These are phyloP conservation scores for Colletotrichum scovillei DNA, from an alignment of 2,329 filamentous ascomycete genomes.

Conservation along the genomic window DNA sequence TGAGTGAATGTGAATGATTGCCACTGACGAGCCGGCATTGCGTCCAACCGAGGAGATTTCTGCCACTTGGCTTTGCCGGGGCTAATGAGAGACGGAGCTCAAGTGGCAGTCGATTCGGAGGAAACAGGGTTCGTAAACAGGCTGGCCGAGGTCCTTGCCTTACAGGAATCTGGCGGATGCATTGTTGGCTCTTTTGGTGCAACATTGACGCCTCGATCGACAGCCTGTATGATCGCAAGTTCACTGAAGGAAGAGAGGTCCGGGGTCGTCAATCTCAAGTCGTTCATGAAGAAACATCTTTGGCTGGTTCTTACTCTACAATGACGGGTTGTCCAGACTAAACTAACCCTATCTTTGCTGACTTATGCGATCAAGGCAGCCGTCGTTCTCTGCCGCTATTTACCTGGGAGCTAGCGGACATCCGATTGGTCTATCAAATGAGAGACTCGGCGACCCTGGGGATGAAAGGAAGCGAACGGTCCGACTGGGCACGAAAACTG, in stretches of 20 bases:
- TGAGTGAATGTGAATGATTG: too few relatives aligned
- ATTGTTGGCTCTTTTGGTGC: not conserved
- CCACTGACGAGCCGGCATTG: too few relatives aligned
- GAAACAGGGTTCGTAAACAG: constrained; percentile 18
- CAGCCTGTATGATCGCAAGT: not conserved
- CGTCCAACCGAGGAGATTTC: too few relatives aligned
- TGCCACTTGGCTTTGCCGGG: not conserved
- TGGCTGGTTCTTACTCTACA: not conserved
- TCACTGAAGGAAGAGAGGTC: not conserved
- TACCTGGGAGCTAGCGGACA: not conserved
- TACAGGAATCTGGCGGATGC: constrained; percentile 1
- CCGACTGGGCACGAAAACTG: constrained; percentile 28
- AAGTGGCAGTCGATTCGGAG: constrained; percentile 2
- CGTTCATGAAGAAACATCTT: not conserved
- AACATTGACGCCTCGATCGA: not conserved
- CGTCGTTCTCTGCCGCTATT: not conserved
- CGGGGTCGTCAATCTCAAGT: not conserved
- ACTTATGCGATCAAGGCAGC: not conserved
- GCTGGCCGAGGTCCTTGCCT: constrained; percentile 5
- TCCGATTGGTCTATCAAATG: constrained; percentile 1
- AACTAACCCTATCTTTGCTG: not conserved
- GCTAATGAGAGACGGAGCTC: not conserved
- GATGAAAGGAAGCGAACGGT: constrained; percentile 9
- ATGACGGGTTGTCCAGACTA: not conserved
- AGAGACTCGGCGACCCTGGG: constrained; percentile 9